Evolutionary conservation across 2,329 filamentous ascomycete species (phyloP).

Genomic region (Claviceps fusiformis): DNA sequence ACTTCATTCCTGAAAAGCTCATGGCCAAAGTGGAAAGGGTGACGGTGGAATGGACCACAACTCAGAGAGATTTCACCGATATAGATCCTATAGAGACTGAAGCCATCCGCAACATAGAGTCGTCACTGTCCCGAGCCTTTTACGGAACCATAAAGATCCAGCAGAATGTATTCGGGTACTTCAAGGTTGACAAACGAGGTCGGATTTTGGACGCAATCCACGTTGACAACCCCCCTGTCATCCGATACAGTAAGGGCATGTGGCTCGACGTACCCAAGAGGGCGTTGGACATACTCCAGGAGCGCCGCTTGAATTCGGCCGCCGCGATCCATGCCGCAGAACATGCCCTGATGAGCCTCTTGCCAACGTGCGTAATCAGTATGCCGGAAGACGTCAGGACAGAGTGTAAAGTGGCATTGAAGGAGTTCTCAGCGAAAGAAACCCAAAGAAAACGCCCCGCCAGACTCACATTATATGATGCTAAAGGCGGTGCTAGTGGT

Average conservation of each 20-base stretch:
- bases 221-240: conserved; percentile 85
- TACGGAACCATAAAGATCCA: conserved; percentile 77
- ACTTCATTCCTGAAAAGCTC: conserved; percentile 67
- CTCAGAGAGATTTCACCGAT: conserved; percentile 85
- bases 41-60: conserved; percentile 88
- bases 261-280: conserved; percentile 82
- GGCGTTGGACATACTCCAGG: conserved; percentile 67
- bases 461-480: conserved; percentile 84
- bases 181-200: conserved; percentile 81
- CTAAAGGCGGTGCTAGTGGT: conserved; percentile 73
- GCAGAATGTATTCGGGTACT: conserved; percentile 88
- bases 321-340: conserved; percentile 91
- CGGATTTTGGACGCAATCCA: conserved; percentile 83
- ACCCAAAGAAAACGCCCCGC: conserved; percentile 70
- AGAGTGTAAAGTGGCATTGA: conserved; percentile 79
- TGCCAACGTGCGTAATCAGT: conserved; percentile 83
- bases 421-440: conserved; percentile 67
- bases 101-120: conserved; percentile 58
- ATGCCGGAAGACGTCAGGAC: conserved; percentile 87
- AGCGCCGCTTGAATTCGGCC: conserved; percentile 62
- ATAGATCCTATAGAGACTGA: conserved; percentile 90
- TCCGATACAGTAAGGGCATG: conserved; percentile 75
- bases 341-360: conserved; percentile 72
- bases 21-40: conserved; percentile 82
- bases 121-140: conserved; percentile 57